Evolutionary conservation across 805 yeast species (phyloP).

Genomic region (Kodamaea kakaduensis): DNA sequence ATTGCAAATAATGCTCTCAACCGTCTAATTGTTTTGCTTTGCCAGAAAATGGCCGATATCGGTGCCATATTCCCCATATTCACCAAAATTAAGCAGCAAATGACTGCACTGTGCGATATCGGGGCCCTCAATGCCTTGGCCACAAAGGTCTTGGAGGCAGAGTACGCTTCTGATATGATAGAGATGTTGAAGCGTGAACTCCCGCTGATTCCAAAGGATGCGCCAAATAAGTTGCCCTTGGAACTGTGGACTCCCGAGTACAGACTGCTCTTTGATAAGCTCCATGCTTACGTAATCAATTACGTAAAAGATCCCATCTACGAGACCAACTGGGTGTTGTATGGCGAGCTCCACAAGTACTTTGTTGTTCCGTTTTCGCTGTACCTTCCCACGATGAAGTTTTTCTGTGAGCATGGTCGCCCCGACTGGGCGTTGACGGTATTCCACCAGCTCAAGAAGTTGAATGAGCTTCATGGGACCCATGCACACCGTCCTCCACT

Average conservation of each 20-base stretch:
- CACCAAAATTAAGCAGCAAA: conserved; percentile 34
- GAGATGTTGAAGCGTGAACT: conserved; percentile 40
- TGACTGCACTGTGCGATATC: conserved; percentile 25
- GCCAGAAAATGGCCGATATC: conserved; percentile 25
- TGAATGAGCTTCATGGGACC: conserved; percentile 49
- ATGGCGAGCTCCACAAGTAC: conserved; percentile 51
- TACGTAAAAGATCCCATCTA: conserved; percentile 27
- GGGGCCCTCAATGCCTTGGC: conserved; percentile 28
- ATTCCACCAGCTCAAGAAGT: conserved; percentile 55
- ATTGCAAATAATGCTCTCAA: conserved; percentile 41
- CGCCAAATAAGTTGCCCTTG: conserved; percentile 24
- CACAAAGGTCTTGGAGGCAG: conserved; percentile 27
- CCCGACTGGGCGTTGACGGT: conserved; percentile 61
- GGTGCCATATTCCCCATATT: conserved; percentile 28
- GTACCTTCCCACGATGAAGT: conserved; percentile 55
- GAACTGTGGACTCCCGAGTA: conserved; percentile 24
- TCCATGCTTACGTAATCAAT: conserved; percentile 29
- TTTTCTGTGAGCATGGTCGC: conserved; percentile 50
- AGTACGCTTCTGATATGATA: conserved; percentile 39
- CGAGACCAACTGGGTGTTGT: conserved; percentile 57
- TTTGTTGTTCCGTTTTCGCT: conserved; percentile 56
- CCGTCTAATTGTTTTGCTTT: conserved; percentile 37
- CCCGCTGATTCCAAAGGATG: conserved; percentile 31
- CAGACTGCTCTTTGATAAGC: conserved; percentile 22
- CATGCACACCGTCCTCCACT: conserved; percentile 24